These are phyloP conservation scores for Chaetoceros muelleri DNA, from an alignment of 108 stramenopile species.

Conservation along the genomic window DNA sequence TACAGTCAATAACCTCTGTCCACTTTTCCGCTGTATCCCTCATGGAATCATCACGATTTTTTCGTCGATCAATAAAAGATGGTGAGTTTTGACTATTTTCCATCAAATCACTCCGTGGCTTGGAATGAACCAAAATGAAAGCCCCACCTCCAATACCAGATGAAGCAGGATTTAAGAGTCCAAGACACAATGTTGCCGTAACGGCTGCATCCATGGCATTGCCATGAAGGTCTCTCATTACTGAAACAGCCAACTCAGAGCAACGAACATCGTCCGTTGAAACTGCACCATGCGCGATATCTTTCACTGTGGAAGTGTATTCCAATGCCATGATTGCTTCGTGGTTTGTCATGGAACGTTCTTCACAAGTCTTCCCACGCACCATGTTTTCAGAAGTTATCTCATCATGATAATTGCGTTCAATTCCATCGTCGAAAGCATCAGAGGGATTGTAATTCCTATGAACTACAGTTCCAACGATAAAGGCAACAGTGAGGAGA, in stretches of 20 bases:
- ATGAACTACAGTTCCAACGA: neutral
- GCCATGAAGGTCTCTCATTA: constrained; percentile 33
- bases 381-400: neutral
- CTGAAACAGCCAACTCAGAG: constrained; percentile 32
- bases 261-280: constrained; percentile 55
- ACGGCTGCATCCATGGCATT: constrained; percentile 82
- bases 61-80: constrained; percentile 31
- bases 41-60: neutral
- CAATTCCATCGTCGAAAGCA: neutral
- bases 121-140: constrained; percentile 58
- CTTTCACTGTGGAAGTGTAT: constrained; percentile 16
- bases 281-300: constrained; percentile 37
- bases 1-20: constrained; percentile 67
- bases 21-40: constrained; percentile 9
- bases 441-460: neutral
- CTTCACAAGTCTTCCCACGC: neutral
- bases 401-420: neutral
- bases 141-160: constrained; percentile 76
- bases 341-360: constrained; percentile 1
- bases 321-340: too few species aligned
- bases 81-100: constrained; percentile 2
- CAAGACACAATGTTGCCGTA: constrained; percentile 57
- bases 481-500: too few species aligned
- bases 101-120: neutral
- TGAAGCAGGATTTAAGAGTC: constrained; percentile 67